These are phyloP conservation scores for Massospora cicadina DNA, from an alignment of 371 early-diverging fungal species.

Conservation along the genomic window DNA sequence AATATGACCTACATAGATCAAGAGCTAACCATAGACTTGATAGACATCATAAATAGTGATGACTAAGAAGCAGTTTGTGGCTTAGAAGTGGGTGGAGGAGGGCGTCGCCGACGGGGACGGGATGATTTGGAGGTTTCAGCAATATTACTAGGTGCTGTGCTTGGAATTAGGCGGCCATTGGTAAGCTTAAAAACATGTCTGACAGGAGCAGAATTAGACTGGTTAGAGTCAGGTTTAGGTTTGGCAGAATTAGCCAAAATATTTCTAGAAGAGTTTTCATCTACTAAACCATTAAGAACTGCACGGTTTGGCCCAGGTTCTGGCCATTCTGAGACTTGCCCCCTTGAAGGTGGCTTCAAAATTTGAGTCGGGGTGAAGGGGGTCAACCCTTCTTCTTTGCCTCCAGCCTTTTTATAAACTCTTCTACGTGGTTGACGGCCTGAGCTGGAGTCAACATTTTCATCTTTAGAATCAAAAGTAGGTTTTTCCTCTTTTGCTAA, in stretches of 20 bases:
- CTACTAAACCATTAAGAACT: neutral
- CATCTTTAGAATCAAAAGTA: neutral
- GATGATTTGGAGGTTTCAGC: neutral
- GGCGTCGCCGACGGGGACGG: neutral
- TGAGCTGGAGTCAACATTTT: neutral
- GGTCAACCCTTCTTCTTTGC: neutral
- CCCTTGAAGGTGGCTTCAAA: neutral
- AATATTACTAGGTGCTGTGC: neutral
- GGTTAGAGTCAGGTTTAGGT: neutral
- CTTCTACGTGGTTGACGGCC: neutral
- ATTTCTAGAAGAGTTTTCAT: neutral
- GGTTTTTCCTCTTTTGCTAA: neutral
- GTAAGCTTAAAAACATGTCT: neutral
- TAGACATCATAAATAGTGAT: too few relatives aligned
- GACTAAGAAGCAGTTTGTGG: neutral
- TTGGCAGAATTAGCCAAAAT: too few relatives aligned
- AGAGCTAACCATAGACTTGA: too few relatives aligned
- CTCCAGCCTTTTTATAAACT: neutral
- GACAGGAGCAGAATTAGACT: neutral
- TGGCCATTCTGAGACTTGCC: neutral
- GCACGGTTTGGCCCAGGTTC: neutral
- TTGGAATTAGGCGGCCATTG: neutral
- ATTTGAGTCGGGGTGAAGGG: neutral
- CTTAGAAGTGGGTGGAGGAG: neutral
- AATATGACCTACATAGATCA: too few relatives aligned